Evolutionary conservation across 2,329 filamentous ascomycete species (phyloP), one percentile per base, ranked within the genome.

Genomic region (Ploettnerulaceae sp.): DNA sequence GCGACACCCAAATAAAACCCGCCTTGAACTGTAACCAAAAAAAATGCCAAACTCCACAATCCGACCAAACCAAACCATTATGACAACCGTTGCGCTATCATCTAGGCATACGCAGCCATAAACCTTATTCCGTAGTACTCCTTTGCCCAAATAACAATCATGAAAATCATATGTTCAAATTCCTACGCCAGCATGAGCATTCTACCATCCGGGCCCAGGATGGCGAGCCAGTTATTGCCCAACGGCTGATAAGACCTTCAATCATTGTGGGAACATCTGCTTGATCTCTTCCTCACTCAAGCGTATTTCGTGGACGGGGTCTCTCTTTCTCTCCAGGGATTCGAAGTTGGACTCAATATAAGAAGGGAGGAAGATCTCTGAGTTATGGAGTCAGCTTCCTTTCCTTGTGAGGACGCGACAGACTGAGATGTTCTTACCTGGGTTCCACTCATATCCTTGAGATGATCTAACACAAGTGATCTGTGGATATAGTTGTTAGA

Each of bases 371-470:
- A 90, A 90, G 65, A 90, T 86, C 63, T 90, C 86, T 84, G 54
- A n/a, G 7, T 45, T 14, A 25, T 24, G 38, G 35, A 32, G n/a
- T 41, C 26, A 47, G 31, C 20, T 15, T 21, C 26, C 12, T 41
- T 45, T 21, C 15, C 41, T 41, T 6, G 11, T 5, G 14, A 20
- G 12, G 15, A 9, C 15, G 14, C 14, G 29, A 1, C 25, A 14
- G 18, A 32, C 2, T 38, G 35, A 29, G 25, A 18, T 33, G 21
- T 17, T 60, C 67, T 45, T 69, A 84, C 81, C 82, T 65, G 86
- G 85, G 66, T 90, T 90, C 86, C 86, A 91, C 51, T 82, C 80
- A 61, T 89, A 91, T 47, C 86, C 86, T 67, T 91, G 86, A 61
- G 81, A 85, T 5, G 82, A 84, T 51, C 86, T 82, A 40, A 90